Conservation (phyloP, 768 basidiomycete species). For the Paxillus involutus region DNA sequence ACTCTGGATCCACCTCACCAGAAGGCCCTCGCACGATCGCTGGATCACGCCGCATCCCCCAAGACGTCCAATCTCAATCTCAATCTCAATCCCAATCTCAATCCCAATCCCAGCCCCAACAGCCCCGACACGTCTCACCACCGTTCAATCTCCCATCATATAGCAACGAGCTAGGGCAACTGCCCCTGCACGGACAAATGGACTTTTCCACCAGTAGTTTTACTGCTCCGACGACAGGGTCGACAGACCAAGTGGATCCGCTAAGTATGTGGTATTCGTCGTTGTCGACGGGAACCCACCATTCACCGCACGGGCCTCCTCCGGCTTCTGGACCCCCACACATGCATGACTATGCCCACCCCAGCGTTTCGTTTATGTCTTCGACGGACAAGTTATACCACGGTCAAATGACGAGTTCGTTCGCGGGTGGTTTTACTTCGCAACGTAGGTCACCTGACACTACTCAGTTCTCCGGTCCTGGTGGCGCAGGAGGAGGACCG, state of each 20-base stretch:
- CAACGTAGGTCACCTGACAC: background rate
- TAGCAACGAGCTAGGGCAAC: conserved; percentile 54
- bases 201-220: conserved; percentile 7
- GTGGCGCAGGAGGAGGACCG: background rate
- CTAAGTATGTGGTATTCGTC: conserved; percentile 22
- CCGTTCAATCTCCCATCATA: conserved; percentile 51
- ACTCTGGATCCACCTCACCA: conserved; percentile 1
- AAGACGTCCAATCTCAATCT: conserved; percentile 15
- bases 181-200: conserved; percentile 43
- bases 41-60: conserved; percentile 35
- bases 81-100: background rate
- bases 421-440: background rate
- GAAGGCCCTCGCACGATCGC: conserved; percentile 30
- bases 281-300: background rate
- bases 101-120: no score
- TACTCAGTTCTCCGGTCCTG: background rate
- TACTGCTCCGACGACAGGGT: background rate
- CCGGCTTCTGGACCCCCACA: background rate
- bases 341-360: background rate
- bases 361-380: conserved; percentile 5
- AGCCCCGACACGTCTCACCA: conserved; percentile 12
- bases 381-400: conserved; percentile 23
- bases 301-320: background rate
- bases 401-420: conserved; percentile 14
- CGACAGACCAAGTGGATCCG: background rate